A percentile compares a stretch with the other conserved stretches of the same genome.
These are phyloP conservation scores for Termitomyces sp. DNA, from an alignment of 1,284 basidiomycete genomes.

Conservation along the genomic window DNA sequence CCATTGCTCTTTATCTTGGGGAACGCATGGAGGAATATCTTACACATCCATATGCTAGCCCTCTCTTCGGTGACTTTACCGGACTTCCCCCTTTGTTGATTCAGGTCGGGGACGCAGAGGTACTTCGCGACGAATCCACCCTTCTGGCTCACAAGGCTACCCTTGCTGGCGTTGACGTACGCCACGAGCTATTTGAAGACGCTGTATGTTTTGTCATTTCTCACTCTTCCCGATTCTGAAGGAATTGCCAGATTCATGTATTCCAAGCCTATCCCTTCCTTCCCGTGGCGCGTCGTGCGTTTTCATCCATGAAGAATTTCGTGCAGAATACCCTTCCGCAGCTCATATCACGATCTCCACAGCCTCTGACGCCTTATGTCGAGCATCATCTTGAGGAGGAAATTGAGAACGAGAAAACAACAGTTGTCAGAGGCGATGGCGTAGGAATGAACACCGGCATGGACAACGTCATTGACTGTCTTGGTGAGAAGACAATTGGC, in stretches of 20 bases:
- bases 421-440: conserved; percentile 65
- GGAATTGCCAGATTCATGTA: conserved; percentile 66
- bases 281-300: conserved; percentile 66
- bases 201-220: conserved; percentile 53
- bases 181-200: conserved; percentile 92
- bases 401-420: conserved; percentile 57
- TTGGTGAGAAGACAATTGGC: conserved; percentile 21
- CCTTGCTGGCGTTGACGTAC: conserved; percentile 81
- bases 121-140: conserved; percentile 88
- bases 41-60: conserved; percentile 95
- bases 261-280: conserved; percentile 89
- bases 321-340: conserved; percentile 57
- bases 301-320: conserved; percentile 73
- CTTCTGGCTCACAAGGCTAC: conserved; percentile 94
- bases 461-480: conserved; percentile 31
- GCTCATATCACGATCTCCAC: conserved; percentile 41
- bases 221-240: conserved; percentile 7
- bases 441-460: conserved; percentile 39
- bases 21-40: conserved; percentile 80
- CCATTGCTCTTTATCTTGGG: conserved; percentile 90
- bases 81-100: conserved; percentile 90
- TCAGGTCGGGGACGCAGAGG: conserved; percentile 92
- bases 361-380: conserved; percentile 46
- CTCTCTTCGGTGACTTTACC: conserved; percentile 88
- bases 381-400: conserved; percentile 59